phyloP scores from a whole-genome alignment of 1,284 basidiomycete species.

The Cystobasidium slooffiae region DNA sequence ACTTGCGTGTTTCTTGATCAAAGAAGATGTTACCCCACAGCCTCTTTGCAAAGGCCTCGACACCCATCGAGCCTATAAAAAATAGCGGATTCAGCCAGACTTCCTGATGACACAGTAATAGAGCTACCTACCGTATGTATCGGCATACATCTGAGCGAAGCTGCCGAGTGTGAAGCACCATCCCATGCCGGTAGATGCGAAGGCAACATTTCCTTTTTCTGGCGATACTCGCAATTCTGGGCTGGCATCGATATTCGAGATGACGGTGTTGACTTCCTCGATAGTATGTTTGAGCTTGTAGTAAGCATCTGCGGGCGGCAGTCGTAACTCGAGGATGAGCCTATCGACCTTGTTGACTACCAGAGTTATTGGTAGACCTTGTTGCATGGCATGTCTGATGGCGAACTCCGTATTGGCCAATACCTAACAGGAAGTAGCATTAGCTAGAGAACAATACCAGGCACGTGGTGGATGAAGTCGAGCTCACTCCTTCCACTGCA shows the following conservation, averaged over 20 bases:
- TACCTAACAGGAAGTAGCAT: conserved; percentile 61
- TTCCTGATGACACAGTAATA: background rate
- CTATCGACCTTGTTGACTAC: conserved; percentile 98
- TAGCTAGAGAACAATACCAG: background rate
- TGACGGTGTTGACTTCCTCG: conserved; percentile 95
- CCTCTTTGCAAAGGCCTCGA: conserved; percentile 71
- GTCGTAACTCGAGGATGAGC: conserved; percentile 90
- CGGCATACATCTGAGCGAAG: conserved; percentile 95
- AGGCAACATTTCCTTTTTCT: conserved; percentile 94
- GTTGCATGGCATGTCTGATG: conserved; percentile 83
- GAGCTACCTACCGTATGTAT: conserved; percentile 73
- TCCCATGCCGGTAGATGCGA: conserved; percentile 93
- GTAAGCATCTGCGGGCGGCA: conserved; percentile 94
- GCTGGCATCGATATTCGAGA: conserved; percentile 76
- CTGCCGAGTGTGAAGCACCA: conserved; percentile 96
- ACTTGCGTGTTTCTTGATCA: conserved; percentile 78
- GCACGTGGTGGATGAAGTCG: background rate
- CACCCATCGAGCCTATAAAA: conserved; percentile 59
- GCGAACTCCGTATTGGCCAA: conserved; percentile 88
- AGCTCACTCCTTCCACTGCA: conserved; percentile 83
- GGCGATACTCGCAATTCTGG: conserved; percentile 86
- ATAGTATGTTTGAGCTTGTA: conserved; percentile 99
- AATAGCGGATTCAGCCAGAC: background rate
- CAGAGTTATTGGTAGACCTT: conserved; percentile 86
- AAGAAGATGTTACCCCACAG: conserved; percentile 99